These are phyloP conservation scores for Pigoraptor vietnamica DNA, from an alignment of 78 protist species.

Conservation along the genomic window DNA sequence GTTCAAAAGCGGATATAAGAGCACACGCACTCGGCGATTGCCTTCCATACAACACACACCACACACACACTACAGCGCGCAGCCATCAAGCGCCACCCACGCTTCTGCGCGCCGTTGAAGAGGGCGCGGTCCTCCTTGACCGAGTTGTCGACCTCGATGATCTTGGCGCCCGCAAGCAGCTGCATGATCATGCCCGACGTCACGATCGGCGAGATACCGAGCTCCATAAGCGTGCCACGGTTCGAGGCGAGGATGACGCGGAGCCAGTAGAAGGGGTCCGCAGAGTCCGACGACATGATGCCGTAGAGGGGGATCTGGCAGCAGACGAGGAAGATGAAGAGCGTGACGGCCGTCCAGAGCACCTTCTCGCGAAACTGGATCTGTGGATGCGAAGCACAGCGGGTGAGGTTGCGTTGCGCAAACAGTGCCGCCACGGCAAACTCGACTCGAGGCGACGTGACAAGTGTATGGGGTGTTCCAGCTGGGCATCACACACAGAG, in stretches of 20 bases:
- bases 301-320: slow-evolving; percentile 98
- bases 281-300: slow-evolving; percentile 63
- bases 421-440: no score
- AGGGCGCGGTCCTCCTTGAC: slow-evolving; percentile 81
- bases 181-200: slow-evolving; percentile 96
- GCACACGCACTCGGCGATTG: no score
- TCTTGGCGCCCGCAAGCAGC: slow-evolving; percentile 93
- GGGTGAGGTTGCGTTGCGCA: not conserved
- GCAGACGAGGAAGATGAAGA: slow-evolving; percentile 96
- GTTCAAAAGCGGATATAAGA: no score
- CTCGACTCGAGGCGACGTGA: no score
- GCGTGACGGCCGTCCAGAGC: slow-evolving; percentile 92
- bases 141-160: slow-evolving; percentile 93
- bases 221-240: slow-evolving; percentile 99
- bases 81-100: no score
- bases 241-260: slow-evolving; percentile 98
- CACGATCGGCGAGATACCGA: slow-evolving; percentile 98
- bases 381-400: not conserved
- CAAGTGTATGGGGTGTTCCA: no score
- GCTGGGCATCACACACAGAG: no score
- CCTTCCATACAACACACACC: no score
- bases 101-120: slow-evolving; percentile 95
- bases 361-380: slow-evolving; percentile 80
- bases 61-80: no score
- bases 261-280: slow-evolving; percentile 99